phyloP scores from a whole-genome alignment of 2,329 filamentous ascomycete genomes.

The Microcera coccophila region DNA sequence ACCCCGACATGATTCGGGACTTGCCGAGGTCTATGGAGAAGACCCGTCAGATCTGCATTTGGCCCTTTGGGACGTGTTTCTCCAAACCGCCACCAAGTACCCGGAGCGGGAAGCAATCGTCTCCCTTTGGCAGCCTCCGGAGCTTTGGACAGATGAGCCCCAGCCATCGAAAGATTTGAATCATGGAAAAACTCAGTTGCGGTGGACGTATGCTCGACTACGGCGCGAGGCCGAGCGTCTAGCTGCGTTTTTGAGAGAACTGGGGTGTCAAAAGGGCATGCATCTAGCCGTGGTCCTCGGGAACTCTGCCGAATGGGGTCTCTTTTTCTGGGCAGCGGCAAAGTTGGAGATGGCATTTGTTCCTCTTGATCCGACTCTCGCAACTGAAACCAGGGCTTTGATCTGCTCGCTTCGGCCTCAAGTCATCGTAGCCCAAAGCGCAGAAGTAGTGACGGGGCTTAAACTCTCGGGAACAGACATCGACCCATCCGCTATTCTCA shows the following conservation, averaged over 20 bases:
- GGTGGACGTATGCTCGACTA: conserved; percentile 31
- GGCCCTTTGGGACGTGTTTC: conserved; percentile 33
- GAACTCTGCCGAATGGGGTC: conserved; percentile 38
- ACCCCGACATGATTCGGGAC: background rate
- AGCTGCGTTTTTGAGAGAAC: conserved; percentile 18
- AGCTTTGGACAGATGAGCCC: background rate
- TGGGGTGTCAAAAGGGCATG: conserved; percentile 28
- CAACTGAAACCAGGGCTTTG: conserved; percentile 21
- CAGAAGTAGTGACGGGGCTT: conserved; percentile 17
- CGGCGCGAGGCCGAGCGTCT: conserved; percentile 22
- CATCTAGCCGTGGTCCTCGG: conserved; percentile 31
- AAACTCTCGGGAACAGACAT: conserved; percentile 6
- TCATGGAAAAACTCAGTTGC: conserved; percentile 14
- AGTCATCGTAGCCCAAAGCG: conserved; percentile 33
- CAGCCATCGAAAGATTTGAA: conserved; percentile 5
- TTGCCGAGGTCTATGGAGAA: conserved; percentile 30
- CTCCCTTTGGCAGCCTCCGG: conserved; percentile 31
- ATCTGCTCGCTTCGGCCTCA: conserved; percentile 24
- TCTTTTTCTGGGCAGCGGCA: conserved; percentile 36
- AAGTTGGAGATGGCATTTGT: conserved; percentile 34
- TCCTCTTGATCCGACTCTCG: conserved; percentile 32
- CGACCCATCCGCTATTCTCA: conserved; percentile 7
- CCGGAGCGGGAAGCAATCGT: conserved; percentile 35
- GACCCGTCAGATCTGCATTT: conserved; percentile 26
- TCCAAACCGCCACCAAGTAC: conserved; percentile 21